Percentiles rank a stretch among this genome's conserved stretches.
phyloP scores from a whole-genome alignment of 108 stramenopile genomes.

The Cyclotella baltica region DNA sequence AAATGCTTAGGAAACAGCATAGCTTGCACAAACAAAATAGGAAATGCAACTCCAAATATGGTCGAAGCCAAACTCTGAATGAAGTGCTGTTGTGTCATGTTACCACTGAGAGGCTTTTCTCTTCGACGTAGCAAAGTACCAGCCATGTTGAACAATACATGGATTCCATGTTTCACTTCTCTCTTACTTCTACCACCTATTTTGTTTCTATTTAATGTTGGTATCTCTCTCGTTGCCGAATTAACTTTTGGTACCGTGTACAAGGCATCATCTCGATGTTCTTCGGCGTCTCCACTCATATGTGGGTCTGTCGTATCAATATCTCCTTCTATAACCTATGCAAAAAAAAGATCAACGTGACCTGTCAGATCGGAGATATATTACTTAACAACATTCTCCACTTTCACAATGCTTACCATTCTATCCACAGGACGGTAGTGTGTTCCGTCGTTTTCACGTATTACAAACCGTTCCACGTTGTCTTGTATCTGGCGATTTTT shows the following conservation, averaged over 20 bases:
- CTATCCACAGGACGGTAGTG: too few relatives aligned
- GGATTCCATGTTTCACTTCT: background rate
- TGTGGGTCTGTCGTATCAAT: too few relatives aligned
- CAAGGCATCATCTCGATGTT: too few relatives aligned
- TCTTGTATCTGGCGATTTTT: too few relatives aligned
- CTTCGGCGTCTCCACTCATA: too few relatives aligned
- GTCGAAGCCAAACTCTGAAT: conserved; percentile 7
- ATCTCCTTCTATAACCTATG: too few relatives aligned
- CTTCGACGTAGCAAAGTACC: background rate
- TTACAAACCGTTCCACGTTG: too few relatives aligned
- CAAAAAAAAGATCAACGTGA: too few relatives aligned
- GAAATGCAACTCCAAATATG: background rate
- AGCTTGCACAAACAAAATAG: conserved; percentile 1
- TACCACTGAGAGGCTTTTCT: background rate
- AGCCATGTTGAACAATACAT: conserved; percentile 3
- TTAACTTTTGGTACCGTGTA: background rate
- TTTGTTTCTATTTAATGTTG: background rate
- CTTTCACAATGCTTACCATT: too few relatives aligned
- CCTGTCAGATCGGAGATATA: too few relatives aligned
- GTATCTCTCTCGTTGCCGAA: background rate
- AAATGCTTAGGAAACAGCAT: conserved; percentile 12
- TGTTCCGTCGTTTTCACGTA: too few relatives aligned
- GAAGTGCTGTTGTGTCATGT: background rate
- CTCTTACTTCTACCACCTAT: background rate
- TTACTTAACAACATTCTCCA: too few relatives aligned